phyloP scores from a whole-genome alignment of 371 early-diverging fungal genomes.

The Mortierella sp. region DNA sequence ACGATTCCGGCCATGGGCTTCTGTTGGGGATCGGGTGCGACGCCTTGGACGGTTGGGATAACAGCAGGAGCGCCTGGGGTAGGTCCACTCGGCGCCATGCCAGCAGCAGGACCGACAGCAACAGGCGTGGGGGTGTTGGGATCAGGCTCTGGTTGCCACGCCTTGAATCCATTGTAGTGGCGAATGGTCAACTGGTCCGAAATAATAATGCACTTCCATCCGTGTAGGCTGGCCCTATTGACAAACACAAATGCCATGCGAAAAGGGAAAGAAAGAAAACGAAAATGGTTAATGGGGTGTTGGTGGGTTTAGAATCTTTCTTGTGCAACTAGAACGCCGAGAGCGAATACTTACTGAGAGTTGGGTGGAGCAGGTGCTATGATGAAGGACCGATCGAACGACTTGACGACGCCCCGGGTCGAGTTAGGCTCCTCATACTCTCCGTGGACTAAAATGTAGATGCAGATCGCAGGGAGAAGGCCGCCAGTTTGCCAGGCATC shows the following conservation, averaged over 20 bases:
- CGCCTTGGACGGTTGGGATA: no score
- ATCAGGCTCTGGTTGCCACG: constrained; percentile 31
- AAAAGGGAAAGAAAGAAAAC: not conserved
- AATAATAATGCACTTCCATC: constrained; percentile 40
- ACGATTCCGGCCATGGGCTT: constrained; percentile 25
- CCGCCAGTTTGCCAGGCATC: constrained; percentile 37
- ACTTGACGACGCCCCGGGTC: constrained; percentile 14
- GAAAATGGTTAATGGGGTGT: not conserved
- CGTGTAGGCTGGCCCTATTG: constrained; percentile 15
- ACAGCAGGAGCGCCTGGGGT: not conserved
- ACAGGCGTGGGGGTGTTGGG: not conserved
- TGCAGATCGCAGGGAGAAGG: constrained; percentile 30
- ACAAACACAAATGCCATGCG: not conserved
- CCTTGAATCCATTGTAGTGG: constrained; percentile 20
- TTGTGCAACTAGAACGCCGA: no score
- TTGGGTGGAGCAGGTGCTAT: constrained; percentile 35
- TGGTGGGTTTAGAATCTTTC: no score
- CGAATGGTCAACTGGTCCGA: constrained; percentile 29
- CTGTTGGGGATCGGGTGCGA: constrained; percentile 2
- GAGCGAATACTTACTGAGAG: constrained; percentile 17
- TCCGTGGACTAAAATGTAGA: constrained; percentile 36
- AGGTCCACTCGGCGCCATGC: not conserved
- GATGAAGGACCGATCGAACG: constrained; percentile 37
- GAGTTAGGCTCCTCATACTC: constrained; percentile 16
- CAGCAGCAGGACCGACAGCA: not conserved